Evolutionary conservation across 768 basidiomycete genomes (phyloP).

Genomic region (Xerocomus potaroensis): DNA sequence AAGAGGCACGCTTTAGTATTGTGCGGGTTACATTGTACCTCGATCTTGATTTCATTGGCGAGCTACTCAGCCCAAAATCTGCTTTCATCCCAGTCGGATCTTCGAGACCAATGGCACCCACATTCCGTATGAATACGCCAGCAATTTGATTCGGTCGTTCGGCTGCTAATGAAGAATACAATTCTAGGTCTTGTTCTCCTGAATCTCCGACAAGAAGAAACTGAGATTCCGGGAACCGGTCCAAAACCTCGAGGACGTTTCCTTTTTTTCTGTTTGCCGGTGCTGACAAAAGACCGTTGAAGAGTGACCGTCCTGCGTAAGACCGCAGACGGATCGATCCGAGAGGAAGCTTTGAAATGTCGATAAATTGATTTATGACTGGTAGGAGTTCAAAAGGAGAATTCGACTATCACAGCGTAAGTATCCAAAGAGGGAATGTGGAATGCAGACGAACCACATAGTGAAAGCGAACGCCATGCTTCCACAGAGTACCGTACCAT

Average conservation of each 20-base stretch:
- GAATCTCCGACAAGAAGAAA: conserved; percentile 91
- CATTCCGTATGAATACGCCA: conserved; percentile 83
- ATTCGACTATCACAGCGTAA: conserved; percentile 60
- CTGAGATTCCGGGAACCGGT: conserved; percentile 64
- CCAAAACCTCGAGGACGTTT: conserved; percentile 73
- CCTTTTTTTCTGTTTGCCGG: conserved; percentile 80
- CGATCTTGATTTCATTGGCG: conserved; percentile 5
- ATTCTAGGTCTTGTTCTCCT: conserved; percentile 92
- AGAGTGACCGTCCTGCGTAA: conserved; percentile 78
- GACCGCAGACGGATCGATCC: conserved; percentile 81
- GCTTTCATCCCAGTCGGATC: conserved; percentile 57
- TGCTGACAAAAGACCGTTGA: conserved; percentile 78
- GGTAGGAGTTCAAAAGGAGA: conserved; percentile 83
- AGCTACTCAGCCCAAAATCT: neutral
- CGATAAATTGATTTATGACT: conserved; percentile 71
- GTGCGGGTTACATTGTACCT: conserved; percentile 2
- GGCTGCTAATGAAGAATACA: conserved; percentile 74
- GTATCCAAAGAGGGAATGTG: neutral
- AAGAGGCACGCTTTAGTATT: conserved; percentile 15
- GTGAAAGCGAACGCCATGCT: conserved; percentile 72
- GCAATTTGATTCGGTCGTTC: conserved; percentile 67
- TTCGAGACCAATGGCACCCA: conserved; percentile 41
- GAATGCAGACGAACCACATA: conserved; percentile 65
- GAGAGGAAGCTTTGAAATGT: conserved; percentile 60
- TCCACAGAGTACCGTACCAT: conserved; percentile 71